Evolutionary conservation across 768 basidiomycete genomes (phyloP).

Genomic region (Lentinula raphanica): DNA sequence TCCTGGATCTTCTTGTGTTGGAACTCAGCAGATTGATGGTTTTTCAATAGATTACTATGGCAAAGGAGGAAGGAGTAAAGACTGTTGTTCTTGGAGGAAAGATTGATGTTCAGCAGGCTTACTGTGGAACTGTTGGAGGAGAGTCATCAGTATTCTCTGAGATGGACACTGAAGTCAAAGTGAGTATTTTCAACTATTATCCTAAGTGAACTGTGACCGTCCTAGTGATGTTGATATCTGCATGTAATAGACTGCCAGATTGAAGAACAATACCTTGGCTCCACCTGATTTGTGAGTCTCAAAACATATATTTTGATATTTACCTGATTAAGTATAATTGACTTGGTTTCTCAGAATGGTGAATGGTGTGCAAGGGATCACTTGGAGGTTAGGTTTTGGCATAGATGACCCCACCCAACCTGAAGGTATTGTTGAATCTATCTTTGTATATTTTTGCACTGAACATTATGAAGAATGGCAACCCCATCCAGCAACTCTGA

Average conservation of each 20-base stretch:
- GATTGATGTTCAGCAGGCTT: conserved; percentile 42
- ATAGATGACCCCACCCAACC: conserved; percentile 45
- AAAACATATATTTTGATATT: neutral
- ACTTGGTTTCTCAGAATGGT: conserved; percentile 37
- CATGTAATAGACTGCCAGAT: conserved; percentile 35
- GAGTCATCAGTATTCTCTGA: conserved; percentile 53
- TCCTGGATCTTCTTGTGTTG: too few species aligned
- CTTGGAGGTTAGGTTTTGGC: conserved; percentile 61
- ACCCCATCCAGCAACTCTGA: conserved; percentile 26
- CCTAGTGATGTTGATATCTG: too few species aligned
- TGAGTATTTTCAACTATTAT: conserved; percentile 9
- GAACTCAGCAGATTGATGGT: neutral
- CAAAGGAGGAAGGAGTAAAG: conserved; percentile 50
- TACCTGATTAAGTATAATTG: too few species aligned
- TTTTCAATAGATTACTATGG: conserved; percentile 48
- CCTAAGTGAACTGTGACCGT: too few species aligned
- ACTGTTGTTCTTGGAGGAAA: conserved; percentile 57
- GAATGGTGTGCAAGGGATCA: conserved; percentile 56
- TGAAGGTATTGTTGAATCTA: conserved; percentile 35
- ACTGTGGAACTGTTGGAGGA: conserved; percentile 60
- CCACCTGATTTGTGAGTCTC: conserved; percentile 54
- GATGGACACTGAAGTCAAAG: conserved; percentile 60
- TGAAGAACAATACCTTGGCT: conserved; percentile 50
- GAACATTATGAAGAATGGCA: conserved; percentile 24
- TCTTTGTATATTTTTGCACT: neutral